Percentiles rank a stretch among this genome's conserved stretches.
phyloP scores from a whole-genome alignment of 441 rosid genomes.

The Pelargonium cotyledonis region DNA sequence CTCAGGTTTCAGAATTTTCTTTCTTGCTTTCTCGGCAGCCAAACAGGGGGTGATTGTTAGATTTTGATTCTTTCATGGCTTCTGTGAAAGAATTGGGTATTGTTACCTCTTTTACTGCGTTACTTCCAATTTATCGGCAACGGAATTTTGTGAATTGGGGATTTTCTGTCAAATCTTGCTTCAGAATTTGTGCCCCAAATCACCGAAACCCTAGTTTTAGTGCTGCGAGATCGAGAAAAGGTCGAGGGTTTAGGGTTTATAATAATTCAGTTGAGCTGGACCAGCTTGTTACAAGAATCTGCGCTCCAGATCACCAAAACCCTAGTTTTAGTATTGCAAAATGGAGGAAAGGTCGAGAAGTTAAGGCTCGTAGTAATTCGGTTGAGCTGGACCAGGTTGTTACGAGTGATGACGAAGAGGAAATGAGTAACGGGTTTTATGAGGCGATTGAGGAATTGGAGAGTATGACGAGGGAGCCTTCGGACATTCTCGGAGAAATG shows the following conservation, averaged over 20 bases:
- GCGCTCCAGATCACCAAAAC: constrained; percentile 30
- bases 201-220: constrained; percentile 28
- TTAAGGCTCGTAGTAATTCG: constrained; percentile 29
- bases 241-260: constrained; percentile 31
- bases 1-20: background rate
- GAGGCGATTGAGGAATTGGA: constrained; percentile 84
- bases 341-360: constrained; percentile 26
- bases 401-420: constrained; percentile 65
- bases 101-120: constrained; percentile 12
- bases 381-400: constrained; percentile 59
- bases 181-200: constrained; percentile 22
- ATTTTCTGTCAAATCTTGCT: constrained; percentile 12
- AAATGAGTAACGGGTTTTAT: constrained; percentile 66
- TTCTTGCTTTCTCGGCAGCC: constrained; percentile 12
- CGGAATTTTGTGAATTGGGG: constrained; percentile 5
- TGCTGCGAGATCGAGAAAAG: constrained; percentile 20
- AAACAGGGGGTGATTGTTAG: constrained; percentile 2
- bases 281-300: constrained; percentile 41
- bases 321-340: constrained; percentile 23
- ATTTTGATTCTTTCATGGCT: constrained; percentile 31
- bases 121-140: constrained; percentile 24
- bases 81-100: constrained; percentile 34
- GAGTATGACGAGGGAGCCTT: constrained; percentile 87
- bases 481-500: constrained; percentile 83
- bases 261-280: constrained; percentile 53